Base-by-base conservation (phyloP, 306 rosid genomes). In the Styphnolobium japonicum region DNA sequence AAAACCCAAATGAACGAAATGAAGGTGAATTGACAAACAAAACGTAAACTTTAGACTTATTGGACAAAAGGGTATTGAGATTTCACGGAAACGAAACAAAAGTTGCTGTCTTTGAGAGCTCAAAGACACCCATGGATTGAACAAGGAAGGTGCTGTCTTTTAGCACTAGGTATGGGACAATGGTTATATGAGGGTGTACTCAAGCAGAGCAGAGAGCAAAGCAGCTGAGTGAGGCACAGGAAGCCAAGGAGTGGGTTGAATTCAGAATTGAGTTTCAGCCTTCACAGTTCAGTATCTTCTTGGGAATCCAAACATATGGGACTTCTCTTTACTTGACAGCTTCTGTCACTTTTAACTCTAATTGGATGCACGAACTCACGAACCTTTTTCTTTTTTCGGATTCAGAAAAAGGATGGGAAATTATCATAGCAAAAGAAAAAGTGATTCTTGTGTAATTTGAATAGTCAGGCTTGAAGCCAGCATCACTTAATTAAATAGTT, bases 301-400 rank as follows among this genome's bases (percentile, higher is more conserved):
- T n/a, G 81, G 85, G 77, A 87, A 27, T 34, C 75, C 80, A 67
- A 84, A 78, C 62, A 53, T 61, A 64, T 21, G 57, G 71, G 52
- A 2, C 27, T 15, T 19, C 33, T 21, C 55, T 29, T 67, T 40
- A 31, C 11, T 39, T 23, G 12, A 39, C 25, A 15, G 70, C 46
- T 61, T 56, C 63, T 12, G 33, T 22, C 11, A 21, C 45, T 1
- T 3, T 1, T 8, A 9, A 8, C 45, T 10, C 12, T 39, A 8
- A 1, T 27, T 27, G 2, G 31, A 1, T 27, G 31, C 3, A 27
- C 31, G 31, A 3, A 27, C 31, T 27, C 2, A 27, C 31, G 1
- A 27, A 27, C 2, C 31, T 27, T 27, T 27, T 27, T 27, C 3
- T 3, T 27, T 27, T 3, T n/a, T n/a, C n/a, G n/a, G n/a, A n/a